Conservation (phyloP, 768 basidiomycete genomes). For the Arthromyces matolae region DNA sequence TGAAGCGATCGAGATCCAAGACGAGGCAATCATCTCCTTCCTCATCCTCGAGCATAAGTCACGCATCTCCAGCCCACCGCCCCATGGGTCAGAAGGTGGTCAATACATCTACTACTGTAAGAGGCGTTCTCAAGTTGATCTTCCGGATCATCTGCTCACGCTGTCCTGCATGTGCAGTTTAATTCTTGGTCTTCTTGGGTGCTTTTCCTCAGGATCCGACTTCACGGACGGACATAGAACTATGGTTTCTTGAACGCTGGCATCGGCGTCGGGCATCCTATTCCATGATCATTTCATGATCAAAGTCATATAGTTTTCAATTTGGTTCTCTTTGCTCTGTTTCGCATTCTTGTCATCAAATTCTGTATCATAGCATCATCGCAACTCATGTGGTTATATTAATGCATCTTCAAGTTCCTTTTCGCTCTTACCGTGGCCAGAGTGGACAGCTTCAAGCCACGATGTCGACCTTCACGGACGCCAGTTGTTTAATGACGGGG, state of each 20-base stretch:
- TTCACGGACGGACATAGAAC: background rate
- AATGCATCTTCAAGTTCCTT: no score
- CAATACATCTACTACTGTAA: slow-evolving; percentile 16
- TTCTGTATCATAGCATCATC: background rate
- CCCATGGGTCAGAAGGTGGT: slow-evolving; percentile 1
- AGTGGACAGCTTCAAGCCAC: no score
- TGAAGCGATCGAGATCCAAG: slow-evolving; percentile 21
- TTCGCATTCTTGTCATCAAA: background rate
- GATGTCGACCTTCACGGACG: no score
- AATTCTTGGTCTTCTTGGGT: background rate
- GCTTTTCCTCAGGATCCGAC: background rate
- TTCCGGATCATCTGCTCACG: slow-evolving; percentile 2
- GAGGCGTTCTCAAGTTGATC: slow-evolving; percentile 3
- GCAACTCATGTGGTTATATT: no score
- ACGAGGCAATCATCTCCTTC: slow-evolving; percentile 20
- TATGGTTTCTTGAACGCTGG: background rate
- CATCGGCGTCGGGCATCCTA: slow-evolving; percentile 1
- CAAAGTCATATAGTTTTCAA: background rate
- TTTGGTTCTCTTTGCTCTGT: background rate
- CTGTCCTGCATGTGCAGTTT: slow-evolving; percentile 7
- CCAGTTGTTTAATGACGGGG: no score
- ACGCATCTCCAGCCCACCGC: slow-evolving; percentile 11
- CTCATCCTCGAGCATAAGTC: slow-evolving; percentile 23
- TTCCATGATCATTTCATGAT: background rate
- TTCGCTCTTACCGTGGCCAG: no score